Base-by-base conservation (phyloP, 352 stramenopile genomes). In the Globisporangium lucens region DNA sequence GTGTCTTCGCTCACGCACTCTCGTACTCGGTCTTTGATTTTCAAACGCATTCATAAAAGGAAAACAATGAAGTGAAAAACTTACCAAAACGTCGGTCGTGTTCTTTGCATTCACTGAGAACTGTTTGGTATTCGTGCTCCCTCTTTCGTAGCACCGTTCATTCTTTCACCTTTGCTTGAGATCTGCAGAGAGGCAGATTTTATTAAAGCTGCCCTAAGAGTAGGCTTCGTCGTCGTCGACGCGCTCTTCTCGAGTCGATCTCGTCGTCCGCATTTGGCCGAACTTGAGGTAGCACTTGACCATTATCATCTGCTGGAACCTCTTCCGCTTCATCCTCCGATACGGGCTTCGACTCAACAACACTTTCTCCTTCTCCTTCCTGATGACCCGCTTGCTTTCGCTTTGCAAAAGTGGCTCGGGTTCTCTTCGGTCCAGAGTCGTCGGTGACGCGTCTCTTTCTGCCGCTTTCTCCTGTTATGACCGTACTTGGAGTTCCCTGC, bases 191-290 rank as follows among this genome's bases (percentile, higher is more conserved):
- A 12, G 20, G 6, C 20, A 12, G 12, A 35, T 12, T 24, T 24
- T 24, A 24, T 24, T 49, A 61, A 7, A 56, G n/a, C n/a, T 49
- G 36, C 12, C 27, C 30, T 13, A 49, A 22, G 24, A 71, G 51
- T 56, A 66, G 30, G 63, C 67, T 66, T 57, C 69, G 69, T 24
- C 79, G 71, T 56, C 76, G 75, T 29, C 69, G 64, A 24, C 71
- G 76, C 41, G 56, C 72, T 74, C 71, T 70, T 61, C 68, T 64
- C 55, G 74, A 73, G 41, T 78, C 63, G 57, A 81, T 75, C 4
- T 72, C 55, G 12, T 85, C 70, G 57, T 65, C 65, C 56, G 53
- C 67, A 29, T 41, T 61, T 36, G n/a, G 33, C n/a, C n/a, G 30
- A 38, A 61, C 33, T 66, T 6, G 29, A 27, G 46, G 56, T 15